These are phyloP conservation scores for Eutrema heterophyllum DNA, from an alignment of 345 rosid genomes.

Conservation along the genomic window DNA sequence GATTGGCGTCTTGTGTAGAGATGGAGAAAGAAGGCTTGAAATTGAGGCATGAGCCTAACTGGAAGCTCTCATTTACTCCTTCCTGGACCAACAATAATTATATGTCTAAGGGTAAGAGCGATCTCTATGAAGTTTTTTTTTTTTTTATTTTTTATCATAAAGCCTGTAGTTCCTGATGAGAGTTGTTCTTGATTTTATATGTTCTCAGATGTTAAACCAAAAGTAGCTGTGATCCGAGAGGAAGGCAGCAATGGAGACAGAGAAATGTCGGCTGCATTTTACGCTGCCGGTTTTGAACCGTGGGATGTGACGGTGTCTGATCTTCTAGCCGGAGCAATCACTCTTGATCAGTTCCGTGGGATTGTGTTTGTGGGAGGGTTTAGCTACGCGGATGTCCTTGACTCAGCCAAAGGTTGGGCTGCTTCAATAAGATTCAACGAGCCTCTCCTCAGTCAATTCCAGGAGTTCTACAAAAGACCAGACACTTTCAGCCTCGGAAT, in stretches of 20 bases:
- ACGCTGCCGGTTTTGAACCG: conserved; percentile 90
- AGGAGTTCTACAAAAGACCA: conserved; percentile 79
- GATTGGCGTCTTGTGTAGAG: conserved; percentile 77
- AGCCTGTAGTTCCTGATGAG: neutral
- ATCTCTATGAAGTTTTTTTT: neutral
- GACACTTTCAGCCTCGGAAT: conserved; percentile 91
- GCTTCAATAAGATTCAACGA: conserved; percentile 83
- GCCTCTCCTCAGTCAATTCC: conserved; percentile 71
- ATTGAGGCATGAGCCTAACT: conserved; percentile 60
- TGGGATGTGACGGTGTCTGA: conserved; percentile 96
- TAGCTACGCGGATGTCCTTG: conserved; percentile 91
- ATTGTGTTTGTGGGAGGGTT: conserved; percentile 92
- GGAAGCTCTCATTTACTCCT: conserved; percentile 74
- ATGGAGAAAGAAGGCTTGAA: conserved; percentile 85
- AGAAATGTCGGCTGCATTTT: conserved; percentile 91
- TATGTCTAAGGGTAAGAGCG: conserved; percentile 32
- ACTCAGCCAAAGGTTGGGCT: conserved; percentile 98
- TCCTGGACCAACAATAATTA: conserved; percentile 57
- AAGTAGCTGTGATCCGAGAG: conserved; percentile 88
- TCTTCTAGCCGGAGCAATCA: conserved; percentile 56
- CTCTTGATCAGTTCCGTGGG: conserved; percentile 70
- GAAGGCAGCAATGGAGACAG: conserved; percentile 98
- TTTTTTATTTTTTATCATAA: neutral
- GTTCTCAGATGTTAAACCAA: conserved; percentile 53
- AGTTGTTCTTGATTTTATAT: conserved; percentile 3